Conservation (phyloP, 805 yeast genomes). For the Saccharomyces jurei region DNA sequence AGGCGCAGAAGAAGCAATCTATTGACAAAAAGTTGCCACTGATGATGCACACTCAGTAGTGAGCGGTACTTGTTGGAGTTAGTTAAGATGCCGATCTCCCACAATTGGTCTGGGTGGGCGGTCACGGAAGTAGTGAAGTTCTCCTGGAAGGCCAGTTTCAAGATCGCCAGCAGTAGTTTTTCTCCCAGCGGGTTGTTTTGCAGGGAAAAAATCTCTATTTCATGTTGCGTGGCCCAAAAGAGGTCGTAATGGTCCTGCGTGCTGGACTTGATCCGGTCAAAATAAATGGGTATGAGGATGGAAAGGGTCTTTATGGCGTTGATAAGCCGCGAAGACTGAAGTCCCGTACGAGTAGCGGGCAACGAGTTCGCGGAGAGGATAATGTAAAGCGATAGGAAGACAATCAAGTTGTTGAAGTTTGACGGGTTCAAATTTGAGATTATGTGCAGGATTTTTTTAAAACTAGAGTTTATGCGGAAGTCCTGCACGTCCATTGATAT, state of each 20-base stretch:
- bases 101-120: slow-evolving; percentile 25
- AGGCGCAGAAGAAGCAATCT: background rate
- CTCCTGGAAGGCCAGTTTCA: slow-evolving; percentile 23
- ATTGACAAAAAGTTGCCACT: background rate
- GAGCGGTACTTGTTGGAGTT: slow-evolving; percentile 8
- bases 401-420: background rate
- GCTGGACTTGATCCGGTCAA: background rate
- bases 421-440: background rate
- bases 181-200: slow-evolving; percentile 26
- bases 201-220: background rate
- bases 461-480: background rate
- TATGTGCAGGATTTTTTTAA: background rate
- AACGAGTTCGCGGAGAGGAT: background rate
- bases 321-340: background rate
- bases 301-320: background rate
- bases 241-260: background rate
- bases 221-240: background rate
- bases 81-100: slow-evolving; percentile 79
- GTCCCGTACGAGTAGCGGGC: slow-evolving; percentile 7
- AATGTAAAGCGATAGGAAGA: background rate
- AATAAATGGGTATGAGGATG: background rate
- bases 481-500: slow-evolving; percentile 2
- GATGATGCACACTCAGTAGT: slow-evolving; percentile 3
- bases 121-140: slow-evolving; percentile 17
- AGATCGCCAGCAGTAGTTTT: slow-evolving; percentile 18